Evolutionary conservation across 805 yeast species (phyloP), one percentile per base, ranked within the genome.

Genomic region (Pichia gijzeniarum): DNA sequence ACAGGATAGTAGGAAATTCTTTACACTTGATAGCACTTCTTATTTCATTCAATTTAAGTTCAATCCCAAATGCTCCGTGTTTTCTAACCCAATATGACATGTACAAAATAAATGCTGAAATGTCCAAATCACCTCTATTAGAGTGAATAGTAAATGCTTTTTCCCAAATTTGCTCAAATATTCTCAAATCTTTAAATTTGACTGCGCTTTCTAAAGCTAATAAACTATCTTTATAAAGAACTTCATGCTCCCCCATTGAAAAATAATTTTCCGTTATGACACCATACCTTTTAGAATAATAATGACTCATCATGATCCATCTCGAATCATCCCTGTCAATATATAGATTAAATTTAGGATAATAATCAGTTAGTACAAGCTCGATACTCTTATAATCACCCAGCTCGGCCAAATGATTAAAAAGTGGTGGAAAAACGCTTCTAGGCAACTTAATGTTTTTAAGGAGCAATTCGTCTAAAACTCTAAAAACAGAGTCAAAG

Each of bases 401-500:
- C 13, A 54, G 27, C 10, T 10, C 12, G 1, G 62, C 48, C 31
- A 60, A 46, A 12, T 50, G 48, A 3, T 44, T 38, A 31, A 62
- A 38, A 16, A 61, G 34, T 7, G 59, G 55, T 18, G 43, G 28
- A n/a, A 61, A 52, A 7, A 50, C 42, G 0, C 21, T 28, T 30
- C 48, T 48, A 1, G 45, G 28, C 10, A 58, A 45, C 22, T 48
- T 39, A 7, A 49, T 35, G 8, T 42, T 21, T 20, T 50, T 40
- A 3, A 25, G 20, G 8, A 40, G 25, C 6, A 66, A 45, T 43
- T 63, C 66, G 27, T 60, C 59, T 10, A 64, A 56, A 30, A 65
- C 60, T 41, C 59, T 51, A 48, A 48, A 64, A 51, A 43, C 73
- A 60, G 65, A 60, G 4, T 56, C 53, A 8, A 66, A 42, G 41